Conservation (phyloP, 495 filamentous ascomycete species). For the Polyplosphaeria fusca region DNA sequence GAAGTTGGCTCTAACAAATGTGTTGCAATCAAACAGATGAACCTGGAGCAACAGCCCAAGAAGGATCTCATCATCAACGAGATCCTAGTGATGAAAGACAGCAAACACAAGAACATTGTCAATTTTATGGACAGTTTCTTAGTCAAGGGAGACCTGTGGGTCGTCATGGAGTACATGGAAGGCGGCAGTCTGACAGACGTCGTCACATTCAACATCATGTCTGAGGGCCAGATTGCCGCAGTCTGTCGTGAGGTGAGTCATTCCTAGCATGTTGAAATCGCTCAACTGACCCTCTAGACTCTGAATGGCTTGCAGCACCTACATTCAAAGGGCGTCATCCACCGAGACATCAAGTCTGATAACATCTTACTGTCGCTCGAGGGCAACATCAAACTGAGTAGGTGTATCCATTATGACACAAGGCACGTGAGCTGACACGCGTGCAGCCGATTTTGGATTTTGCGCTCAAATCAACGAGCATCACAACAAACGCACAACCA, state of each 20-base stretch:
- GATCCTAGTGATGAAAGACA: conserved; percentile 98
- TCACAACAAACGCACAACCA: conserved; percentile 95
- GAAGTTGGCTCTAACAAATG: conserved; percentile 77
- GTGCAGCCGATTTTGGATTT: conserved; percentile 92
- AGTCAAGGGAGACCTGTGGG: conserved; percentile 86
- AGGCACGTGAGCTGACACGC: background rate
- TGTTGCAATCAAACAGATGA: conserved; percentile 99
- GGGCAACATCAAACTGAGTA: conserved; percentile 96
- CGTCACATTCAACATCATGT: conserved; percentile 98
- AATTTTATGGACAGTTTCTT: conserved; percentile 98
- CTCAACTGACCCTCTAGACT: conserved; percentile 50
- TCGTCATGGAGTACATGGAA: conserved; percentile 99
- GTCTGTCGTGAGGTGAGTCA: conserved; percentile 79
- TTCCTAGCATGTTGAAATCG: background rate
- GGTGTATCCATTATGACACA: conserved; percentile 40
- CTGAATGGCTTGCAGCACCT: conserved; percentile 89
- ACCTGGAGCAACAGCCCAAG: conserved; percentile 95
- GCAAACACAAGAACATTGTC: conserved; percentile 96
- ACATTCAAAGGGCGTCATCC: conserved; percentile 96
- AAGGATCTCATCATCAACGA: conserved; percentile 99
- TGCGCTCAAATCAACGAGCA: conserved; percentile 98
- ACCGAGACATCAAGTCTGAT: conserved; percentile 98
- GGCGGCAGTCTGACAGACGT: conserved; percentile 96
- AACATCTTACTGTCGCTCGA: conserved; percentile 94
- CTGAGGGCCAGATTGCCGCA: conserved; percentile 90